Base-by-base conservation (phyloP, 768 basidiomycete genomes). In the Pulveroboletus sp. region DNA sequence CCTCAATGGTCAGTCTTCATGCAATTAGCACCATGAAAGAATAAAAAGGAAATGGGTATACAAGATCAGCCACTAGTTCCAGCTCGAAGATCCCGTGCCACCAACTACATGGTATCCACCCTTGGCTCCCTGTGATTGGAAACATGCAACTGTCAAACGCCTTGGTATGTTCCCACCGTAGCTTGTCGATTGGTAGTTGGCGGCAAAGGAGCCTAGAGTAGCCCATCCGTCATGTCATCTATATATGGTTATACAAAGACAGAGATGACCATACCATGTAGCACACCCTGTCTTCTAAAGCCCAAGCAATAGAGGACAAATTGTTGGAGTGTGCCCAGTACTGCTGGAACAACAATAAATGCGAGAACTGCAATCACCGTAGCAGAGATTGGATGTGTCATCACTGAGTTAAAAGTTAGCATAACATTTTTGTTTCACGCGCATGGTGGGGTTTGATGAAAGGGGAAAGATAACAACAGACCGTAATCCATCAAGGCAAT, bases 181-280 rank as follows among this genome's bases (percentile, higher is more conserved):
- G 36, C 44, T 9, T 8, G 60, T 59, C 24, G 63, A 52, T 2
- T 65, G 62, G 17, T 65, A 65, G 7, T 52, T 47, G 39, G 51
- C 28, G 5, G 47, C 52, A 26, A 51, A 50, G 2, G 63, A 59
- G 6, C 31, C 61, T 62, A 30, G 6, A 35, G 21, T 24, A 1
- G 21, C n/a, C 1, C 15, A 32, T 18, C 5, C 37, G 26, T 31
- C 21, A 18, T 7, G 31, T 54, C 36, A 37, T 17, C n/a, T n/a
- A 9, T 4, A 37, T 17, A 17, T 8, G 8, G 36, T 37, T 4
- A 37, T 9, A 37, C 6, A n/a, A 17, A 37, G n/a, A 37, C 32
- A 14, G 5, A 33, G 32, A 15, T 5, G 36, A 17, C 15, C 36
- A 37, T 37, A 62, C 61, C 53, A 15, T 31, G 60, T 39, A 57